Base-by-base conservation (phyloP, 2,329 filamentous ascomycete species). In the Aspergillus jensenii region DNA sequence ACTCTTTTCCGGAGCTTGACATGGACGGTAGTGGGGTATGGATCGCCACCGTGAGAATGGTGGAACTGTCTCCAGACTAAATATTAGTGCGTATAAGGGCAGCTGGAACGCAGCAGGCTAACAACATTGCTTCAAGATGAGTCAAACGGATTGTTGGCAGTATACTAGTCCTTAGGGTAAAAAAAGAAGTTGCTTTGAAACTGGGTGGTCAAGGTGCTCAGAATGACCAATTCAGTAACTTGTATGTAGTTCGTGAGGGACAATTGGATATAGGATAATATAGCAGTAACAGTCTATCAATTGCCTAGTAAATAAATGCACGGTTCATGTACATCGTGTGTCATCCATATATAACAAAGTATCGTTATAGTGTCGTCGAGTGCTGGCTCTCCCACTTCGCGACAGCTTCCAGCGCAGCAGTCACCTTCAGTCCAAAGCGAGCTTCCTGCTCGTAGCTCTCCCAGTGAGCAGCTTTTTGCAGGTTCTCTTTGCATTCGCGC, bases 371-470 rank as follows among this genome's bases (percentile, higher is more conserved):
- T 11, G 52, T 21, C 12, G 43, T 56, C 41, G 61, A 54, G 49
- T 75, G 70, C 31, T 64, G 60, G 27, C 46, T 64, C 62, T 79
- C 74, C 76, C 76, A 81, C 53, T 76, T 76, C 25, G 68, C 68
- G 35, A 81, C 68, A 4, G 79, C 78, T 55, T 77, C 77, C 55
- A 75, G 65, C 3, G 74, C 79, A 43, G 76, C 76, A 19, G 79
- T 79, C 57, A 81, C 76, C 62, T 81, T 81, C 47, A 81, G 67
- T 6, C 79, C 79, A 52, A 81, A 70, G 67, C 85, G 78, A 52
- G 85, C 81, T 73, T 88, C 85, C 59, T 88, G 72, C 67, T 87
- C 84, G 67, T 84, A 88, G 17, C 76, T 76, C 64, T 86, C 85
- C 85, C 85, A 87, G 50, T 73, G 78, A 44, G 83, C 81, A 9